Evolutionary conservation across 345 rosid genomes (phyloP).

Genomic region (Gossypioides kirkii): DNA sequence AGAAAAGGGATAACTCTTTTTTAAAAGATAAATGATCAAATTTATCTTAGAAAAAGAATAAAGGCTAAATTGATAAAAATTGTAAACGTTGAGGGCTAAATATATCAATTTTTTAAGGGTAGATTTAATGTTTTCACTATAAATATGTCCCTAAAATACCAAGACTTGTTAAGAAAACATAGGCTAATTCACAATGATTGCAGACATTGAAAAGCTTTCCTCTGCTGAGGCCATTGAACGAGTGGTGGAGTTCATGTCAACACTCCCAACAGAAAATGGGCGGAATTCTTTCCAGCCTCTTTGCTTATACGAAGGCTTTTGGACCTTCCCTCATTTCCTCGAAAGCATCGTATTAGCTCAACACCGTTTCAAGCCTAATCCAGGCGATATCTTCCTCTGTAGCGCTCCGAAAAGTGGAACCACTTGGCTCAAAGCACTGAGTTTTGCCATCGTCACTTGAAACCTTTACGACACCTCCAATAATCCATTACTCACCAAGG

Average conservation of each 20-base stretch:
- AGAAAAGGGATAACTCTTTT: too few species aligned
- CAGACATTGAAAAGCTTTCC: background rate
- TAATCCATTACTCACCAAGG: background rate
- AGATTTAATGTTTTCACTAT: too few species aligned
- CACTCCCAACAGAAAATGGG: background rate
- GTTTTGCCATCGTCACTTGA: background rate
- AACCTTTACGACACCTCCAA: background rate
- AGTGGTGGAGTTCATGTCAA: background rate
- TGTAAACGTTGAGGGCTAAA: too few species aligned
- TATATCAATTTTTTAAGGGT: too few species aligned
- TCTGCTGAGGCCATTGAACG: background rate
- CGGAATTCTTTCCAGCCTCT: background rate
- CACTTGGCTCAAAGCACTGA: background rate
- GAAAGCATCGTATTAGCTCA: background rate
- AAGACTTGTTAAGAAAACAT: too few species aligned
- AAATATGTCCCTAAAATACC: too few species aligned
- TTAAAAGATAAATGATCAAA: too few species aligned
- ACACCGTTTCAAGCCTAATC: background rate
- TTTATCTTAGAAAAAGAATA: too few species aligned
- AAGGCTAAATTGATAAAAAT: too few species aligned
- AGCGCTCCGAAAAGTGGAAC: conserved; percentile 1
- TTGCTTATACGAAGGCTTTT: background rate
- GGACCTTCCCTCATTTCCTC: background rate
- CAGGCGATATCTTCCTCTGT: background rate
- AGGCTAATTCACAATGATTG: background rate